Evolutionary conservation across 2,329 filamentous ascomycete species (phyloP).

Genomic region (Magnaporthales sp.): DNA sequence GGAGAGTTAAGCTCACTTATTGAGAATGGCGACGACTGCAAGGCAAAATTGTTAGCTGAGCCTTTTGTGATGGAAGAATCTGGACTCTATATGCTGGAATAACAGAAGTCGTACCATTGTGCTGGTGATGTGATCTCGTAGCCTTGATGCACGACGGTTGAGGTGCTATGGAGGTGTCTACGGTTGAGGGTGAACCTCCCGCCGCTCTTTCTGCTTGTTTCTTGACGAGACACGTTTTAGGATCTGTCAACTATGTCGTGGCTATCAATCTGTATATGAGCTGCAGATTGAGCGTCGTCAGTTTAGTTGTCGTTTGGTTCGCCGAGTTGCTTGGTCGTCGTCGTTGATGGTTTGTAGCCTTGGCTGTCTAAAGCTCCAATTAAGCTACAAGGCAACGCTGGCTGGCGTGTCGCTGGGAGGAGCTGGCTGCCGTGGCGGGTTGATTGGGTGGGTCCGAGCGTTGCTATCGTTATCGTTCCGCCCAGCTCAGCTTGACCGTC

Average conservation of each 20-base stretch:
- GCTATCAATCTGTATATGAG: not conserved
- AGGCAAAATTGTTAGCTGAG: constrained; percentile 21
- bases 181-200: not conserved
- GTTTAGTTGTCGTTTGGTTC: not conserved
- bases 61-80: constrained; percentile 6
- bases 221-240: not conserved
- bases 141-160: not conserved
- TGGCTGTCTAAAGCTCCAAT: constrained; percentile 5
- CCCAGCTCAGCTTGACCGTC: not conserved
- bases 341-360: not conserved
- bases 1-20: constrained; percentile 61
- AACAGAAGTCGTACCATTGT: constrained; percentile 10
- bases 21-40: constrained; percentile 80
- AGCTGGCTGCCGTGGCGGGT: not conserved
- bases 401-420: constrained; percentile 8
- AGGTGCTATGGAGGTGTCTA: not conserved
- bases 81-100: not conserved
- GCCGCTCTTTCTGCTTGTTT: not conserved
- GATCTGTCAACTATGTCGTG: not conserved
- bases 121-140: constrained; percentile 5
- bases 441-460: not conserved
- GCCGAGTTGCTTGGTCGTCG: not conserved
- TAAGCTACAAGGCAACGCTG: constrained; percentile 9
- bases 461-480: not conserved
- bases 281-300: not conserved